Percentiles rank a stretch among this genome's conserved stretches.
Evolutionary conservation across 1,284 basidiomycete genomes (phyloP).

Genomic region (Coriolopsis trogii): DNA sequence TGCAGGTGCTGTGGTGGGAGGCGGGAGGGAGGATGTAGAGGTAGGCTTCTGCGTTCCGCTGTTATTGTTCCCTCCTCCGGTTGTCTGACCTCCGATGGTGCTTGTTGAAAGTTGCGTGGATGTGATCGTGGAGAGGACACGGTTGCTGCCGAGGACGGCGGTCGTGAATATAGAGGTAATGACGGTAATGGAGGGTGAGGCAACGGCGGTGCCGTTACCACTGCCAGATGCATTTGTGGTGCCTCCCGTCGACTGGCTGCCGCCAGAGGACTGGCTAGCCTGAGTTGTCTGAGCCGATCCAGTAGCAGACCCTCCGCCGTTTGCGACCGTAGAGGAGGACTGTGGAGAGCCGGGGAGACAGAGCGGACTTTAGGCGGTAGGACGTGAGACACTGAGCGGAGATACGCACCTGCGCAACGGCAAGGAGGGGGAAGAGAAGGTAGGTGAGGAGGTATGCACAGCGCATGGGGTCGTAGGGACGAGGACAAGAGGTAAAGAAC

Average conservation of each 20-base stretch:
- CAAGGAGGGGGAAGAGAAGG: constrained; percentile 36
- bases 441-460: constrained; percentile 28
- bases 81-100: constrained; percentile 41
- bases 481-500: constrained; percentile 10
- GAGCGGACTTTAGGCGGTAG: constrained; percentile 22
- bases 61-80: constrained; percentile 30
- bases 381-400: constrained; percentile 1
- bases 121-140: constrained; percentile 20
- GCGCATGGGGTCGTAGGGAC: constrained; percentile 28
- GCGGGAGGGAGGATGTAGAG: constrained; percentile 34
- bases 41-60: too few relatives aligned
- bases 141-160: constrained; percentile 20
- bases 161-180: constrained; percentile 29
- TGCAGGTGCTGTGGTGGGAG: constrained; percentile 60
- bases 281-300: neutral
- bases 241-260: neutral
- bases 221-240: neutral
- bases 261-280: neutral
- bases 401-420: constrained; percentile 38
- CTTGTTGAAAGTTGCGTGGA: constrained; percentile 19
- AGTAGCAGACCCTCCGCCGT: constrained; percentile 1
- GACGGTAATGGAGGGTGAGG: constrained; percentile 22
- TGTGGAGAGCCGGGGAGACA: constrained; percentile 23
- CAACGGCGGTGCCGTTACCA: constrained; percentile 10
- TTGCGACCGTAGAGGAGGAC: constrained; percentile 2